Conservation (phyloP, 495 filamentous ascomycete species). For the Hyaloscypha hepaticicola region DNA sequence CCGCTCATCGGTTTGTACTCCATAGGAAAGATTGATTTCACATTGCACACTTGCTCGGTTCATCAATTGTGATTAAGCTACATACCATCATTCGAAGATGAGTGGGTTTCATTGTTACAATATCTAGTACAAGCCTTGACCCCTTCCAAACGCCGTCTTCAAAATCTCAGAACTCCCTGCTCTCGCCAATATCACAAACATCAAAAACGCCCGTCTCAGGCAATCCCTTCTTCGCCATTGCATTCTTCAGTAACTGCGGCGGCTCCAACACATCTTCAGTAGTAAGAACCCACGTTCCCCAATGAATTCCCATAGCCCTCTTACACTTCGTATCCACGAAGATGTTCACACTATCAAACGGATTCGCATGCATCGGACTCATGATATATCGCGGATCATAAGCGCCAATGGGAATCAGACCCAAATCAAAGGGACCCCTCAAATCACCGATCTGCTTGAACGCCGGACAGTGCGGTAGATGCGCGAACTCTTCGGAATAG, state of each 20-base stretch:
- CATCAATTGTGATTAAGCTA: background rate
- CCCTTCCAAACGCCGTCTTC: background rate
- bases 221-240: conserved; percentile 67
- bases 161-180: conserved; percentile 60
- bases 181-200: conserved; percentile 84
- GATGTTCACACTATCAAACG: conserved; percentile 85
- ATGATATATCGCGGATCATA: conserved; percentile 78
- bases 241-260: conserved; percentile 69
- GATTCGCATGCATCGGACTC: conserved; percentile 83
- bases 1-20: conserved; percentile 12
- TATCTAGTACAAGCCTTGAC: background rate
- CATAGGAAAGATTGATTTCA: conserved; percentile 19
- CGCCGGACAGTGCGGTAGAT: conserved; percentile 77
- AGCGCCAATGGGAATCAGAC: conserved; percentile 92
- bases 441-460: conserved; percentile 83
- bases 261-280: conserved; percentile 85
- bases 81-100: background rate
- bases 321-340: conserved; percentile 85
- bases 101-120: background rate
- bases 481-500: conserved; percentile 62
- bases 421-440: conserved; percentile 88
- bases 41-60: background rate
- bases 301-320: conserved; percentile 86
- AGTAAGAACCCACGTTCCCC: conserved; percentile 91
- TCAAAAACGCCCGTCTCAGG: conserved; percentile 82